Conservation (phyloP, 2,329 filamentous ascomycete genomes). For the Hymenoscyphus albidus region DNA sequence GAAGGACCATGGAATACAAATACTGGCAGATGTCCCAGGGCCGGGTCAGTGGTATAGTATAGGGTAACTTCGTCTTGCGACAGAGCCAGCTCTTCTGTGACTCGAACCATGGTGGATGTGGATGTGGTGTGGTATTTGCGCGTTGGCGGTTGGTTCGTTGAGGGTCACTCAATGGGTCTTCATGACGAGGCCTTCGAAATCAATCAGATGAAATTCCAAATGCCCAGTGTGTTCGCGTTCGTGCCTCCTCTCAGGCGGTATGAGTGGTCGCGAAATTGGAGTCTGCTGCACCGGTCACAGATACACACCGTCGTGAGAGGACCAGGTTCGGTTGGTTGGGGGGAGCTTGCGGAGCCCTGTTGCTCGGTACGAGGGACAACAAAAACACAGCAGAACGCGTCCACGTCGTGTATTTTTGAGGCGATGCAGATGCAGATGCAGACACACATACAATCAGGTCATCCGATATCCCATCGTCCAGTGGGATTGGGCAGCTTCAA, state of each 20-base stretch:
- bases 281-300: constrained; percentile 9
- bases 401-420: constrained; percentile 7
- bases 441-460: constrained; percentile 14
- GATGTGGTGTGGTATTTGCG: not conserved
- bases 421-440: constrained; percentile 14
- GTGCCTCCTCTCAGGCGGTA: constrained; percentile 6
- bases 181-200: constrained; percentile 23
- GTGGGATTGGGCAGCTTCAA: not conserved
- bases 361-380: constrained; percentile 8
- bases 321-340: constrained; percentile 1
- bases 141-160: constrained; percentile 17
- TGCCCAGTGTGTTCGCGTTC: not conserved
- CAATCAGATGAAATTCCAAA: constrained; percentile 9
- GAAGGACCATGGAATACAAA: constrained; percentile 91
- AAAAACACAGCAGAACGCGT: constrained; percentile 3
- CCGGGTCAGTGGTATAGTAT: constrained; percentile 82
- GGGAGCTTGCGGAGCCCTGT: not conserved
- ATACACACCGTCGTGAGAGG: not conserved
- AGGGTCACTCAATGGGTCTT: constrained; percentile 29
- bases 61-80: constrained; percentile 78
- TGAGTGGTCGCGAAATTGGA: constrained; percentile 7
- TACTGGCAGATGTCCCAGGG: constrained; percentile 75
- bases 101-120: constrained; percentile 67
- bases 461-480: not conserved
- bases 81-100: constrained; percentile 72